Conservation (phyloP, 306 rosid genomes). For the Cucurbita pepo region DNA sequence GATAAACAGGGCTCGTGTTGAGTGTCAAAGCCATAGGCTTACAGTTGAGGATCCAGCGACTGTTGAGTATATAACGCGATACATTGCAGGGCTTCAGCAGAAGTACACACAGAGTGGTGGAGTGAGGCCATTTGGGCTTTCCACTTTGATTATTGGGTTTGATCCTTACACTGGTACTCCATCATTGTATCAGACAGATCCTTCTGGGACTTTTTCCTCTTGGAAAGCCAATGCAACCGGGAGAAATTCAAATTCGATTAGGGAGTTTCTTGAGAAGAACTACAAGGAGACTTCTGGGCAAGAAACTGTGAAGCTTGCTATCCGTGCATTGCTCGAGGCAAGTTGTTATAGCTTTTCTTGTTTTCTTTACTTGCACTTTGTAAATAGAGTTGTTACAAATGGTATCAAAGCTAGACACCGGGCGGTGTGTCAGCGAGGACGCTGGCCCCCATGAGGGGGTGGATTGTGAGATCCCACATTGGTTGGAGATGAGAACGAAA, state of each 20-base stretch:
- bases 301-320: slow-evolving; percentile 51
- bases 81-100: slow-evolving; percentile 95
- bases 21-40: slow-evolving; percentile 90
- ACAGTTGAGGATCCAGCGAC: slow-evolving; percentile 94
- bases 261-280: slow-evolving; percentile 93
- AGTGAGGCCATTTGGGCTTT: slow-evolving; percentile 92
- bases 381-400: neutral
- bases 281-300: slow-evolving; percentile 69
- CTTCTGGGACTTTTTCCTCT: slow-evolving; percentile 93
- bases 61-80: slow-evolving; percentile 83
- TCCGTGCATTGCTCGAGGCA: slow-evolving; percentile 58
- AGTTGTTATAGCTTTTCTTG: slow-evolving; percentile 3
- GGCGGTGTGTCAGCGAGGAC: too few species aligned
- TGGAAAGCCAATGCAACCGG: slow-evolving; percentile 98
- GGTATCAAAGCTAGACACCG: too few species aligned
- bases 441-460: too few species aligned
- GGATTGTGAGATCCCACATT: too few species aligned
- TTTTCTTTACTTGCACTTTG: neutral
- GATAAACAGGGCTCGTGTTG: slow-evolving; percentile 73
- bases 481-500: too few species aligned
- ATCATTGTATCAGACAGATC: slow-evolving; percentile 81
- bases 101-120: slow-evolving; percentile 99
- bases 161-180: slow-evolving; percentile 70
- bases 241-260: slow-evolving; percentile 78
- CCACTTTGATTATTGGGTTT: slow-evolving; percentile 84